Percentiles rank a stretch among this genome's conserved stretches.
phyloP scores from a whole-genome alignment of 1,139 yeast genomes.

The Protomyces inouyei region DNA sequence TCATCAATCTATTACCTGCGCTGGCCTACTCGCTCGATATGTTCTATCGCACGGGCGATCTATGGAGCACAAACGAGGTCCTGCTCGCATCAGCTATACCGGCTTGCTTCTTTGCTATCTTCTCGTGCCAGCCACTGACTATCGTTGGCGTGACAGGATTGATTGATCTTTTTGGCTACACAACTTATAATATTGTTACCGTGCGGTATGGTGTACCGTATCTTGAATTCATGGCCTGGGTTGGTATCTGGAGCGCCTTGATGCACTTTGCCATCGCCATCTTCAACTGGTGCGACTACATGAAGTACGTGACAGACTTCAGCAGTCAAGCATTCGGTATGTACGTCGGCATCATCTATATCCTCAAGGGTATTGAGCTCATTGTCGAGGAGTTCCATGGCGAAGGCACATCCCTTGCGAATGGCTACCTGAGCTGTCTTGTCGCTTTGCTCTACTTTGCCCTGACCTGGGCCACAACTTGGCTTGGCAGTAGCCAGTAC shows the following conservation, averaged over 20 bases:
- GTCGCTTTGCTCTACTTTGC: constrained; percentile 68
- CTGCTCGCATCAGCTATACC: constrained; percentile 78
- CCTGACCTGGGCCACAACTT: constrained; percentile 62
- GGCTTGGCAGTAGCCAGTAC: constrained; percentile 61
- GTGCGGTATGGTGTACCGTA: constrained; percentile 58
- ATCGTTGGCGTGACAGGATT: constrained; percentile 97
- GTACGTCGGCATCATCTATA: constrained; percentile 82
- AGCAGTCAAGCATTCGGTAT: constrained; percentile 93
- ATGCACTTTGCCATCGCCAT: constrained; percentile 71
- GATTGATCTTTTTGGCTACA: constrained; percentile 81
- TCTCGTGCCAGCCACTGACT: constrained; percentile 87
- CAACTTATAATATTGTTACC: constrained; percentile 73
- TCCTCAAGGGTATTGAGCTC: constrained; percentile 85
- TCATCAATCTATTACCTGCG: constrained; percentile 62
- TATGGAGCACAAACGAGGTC: constrained; percentile 90
- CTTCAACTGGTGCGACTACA: constrained; percentile 61
- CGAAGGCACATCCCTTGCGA: constrained; percentile 41
- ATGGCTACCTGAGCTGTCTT: constrained; percentile 72
- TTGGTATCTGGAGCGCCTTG: constrained; percentile 84
- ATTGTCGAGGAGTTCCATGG: constrained; percentile 59
- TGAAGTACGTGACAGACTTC: constrained; percentile 70
- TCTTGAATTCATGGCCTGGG: constrained; percentile 95
- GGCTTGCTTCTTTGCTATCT: constrained; percentile 78
- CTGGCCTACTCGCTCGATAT: constrained; percentile 95
- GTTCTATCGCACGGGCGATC: constrained; percentile 76